A percentile compares a stretch with the other conserved stretches of the same genome.
phyloP scores from a whole-genome alignment of 768 basidiomycete genomes.

The Tulasnella sp. region DNA sequence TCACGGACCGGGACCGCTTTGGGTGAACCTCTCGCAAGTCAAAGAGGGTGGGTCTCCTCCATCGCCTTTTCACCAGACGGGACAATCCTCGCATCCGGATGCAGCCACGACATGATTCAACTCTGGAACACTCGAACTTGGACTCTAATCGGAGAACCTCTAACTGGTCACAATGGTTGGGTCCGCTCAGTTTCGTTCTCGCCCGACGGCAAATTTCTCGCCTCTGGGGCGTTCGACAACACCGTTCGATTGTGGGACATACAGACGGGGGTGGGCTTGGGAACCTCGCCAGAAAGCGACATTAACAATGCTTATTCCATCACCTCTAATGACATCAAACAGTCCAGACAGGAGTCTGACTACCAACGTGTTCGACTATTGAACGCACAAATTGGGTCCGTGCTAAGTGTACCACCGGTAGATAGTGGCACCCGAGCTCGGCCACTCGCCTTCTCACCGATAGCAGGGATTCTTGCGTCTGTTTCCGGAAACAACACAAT shows the following conservation, averaged over 20 bases:
- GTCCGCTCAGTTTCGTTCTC: not conserved
- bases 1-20: not conserved
- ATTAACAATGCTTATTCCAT: too few relatives aligned
- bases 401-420: too few relatives aligned
- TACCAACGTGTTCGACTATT: too few relatives aligned
- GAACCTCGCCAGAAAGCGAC: not conserved
- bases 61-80: slow-evolving; percentile 33
- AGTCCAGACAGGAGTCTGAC: too few relatives aligned
- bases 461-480: not conserved
- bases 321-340: too few relatives aligned
- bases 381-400: too few relatives aligned
- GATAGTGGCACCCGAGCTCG: too few relatives aligned
- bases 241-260: not conserved
- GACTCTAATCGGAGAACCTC: not conserved
- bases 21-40: slow-evolving; percentile 1
- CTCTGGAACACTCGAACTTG: not conserved
- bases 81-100: not conserved
- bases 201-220: not conserved
- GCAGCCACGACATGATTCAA: slow-evolving; percentile 19
- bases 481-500: not conserved
- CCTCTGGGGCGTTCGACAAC: not conserved
- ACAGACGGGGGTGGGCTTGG: not conserved
- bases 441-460: slow-evolving; percentile 27
- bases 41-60: not conserved
- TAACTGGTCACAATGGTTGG: not conserved